phyloP scores from a whole-genome alignment of 1,284 basidiomycete species.

The Sphagnurus paluster region DNA sequence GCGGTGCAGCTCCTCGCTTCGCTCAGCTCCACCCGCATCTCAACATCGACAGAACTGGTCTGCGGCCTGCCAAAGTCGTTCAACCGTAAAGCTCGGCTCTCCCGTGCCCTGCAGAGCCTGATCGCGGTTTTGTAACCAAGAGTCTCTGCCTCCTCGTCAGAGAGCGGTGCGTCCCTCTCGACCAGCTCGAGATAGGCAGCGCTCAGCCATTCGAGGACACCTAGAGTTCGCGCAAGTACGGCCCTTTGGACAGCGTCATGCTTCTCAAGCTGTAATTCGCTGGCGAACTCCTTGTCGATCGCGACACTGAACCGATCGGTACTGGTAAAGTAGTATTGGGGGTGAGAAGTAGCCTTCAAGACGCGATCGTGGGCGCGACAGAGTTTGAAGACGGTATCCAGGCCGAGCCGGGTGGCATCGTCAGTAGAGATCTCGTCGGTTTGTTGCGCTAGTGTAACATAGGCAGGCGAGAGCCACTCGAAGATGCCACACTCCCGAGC shows the following conservation, averaged over 20 bases:
- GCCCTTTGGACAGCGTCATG: background rate
- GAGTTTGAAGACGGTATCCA: slow-evolving; percentile 11
- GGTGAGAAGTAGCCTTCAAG: background rate
- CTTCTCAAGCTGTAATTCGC: background rate
- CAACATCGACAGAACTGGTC: too few relatives aligned
- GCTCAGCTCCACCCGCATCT: slow-evolving; percentile 5
- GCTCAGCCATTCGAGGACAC: background rate
- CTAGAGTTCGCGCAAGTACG: background rate
- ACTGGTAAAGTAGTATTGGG: too few relatives aligned
- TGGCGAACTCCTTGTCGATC: background rate
- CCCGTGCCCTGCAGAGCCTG: background rate
- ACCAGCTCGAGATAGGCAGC: background rate
- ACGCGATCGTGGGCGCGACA: slow-evolving; percentile 5
- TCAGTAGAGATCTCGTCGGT: background rate
- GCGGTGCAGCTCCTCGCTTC: background rate
- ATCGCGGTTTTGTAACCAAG: slow-evolving; percentile 1
- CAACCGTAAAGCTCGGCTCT: too few relatives aligned
- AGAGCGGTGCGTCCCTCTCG: background rate
- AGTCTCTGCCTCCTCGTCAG: background rate
- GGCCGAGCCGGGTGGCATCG: background rate
- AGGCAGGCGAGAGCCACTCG: slow-evolving; percentile 11
- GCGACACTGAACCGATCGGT: too few relatives aligned
- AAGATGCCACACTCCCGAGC: slow-evolving; percentile 7
- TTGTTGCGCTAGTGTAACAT: slow-evolving; percentile 2
- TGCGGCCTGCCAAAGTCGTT: too few relatives aligned